Base-by-base conservation (phyloP, 2,329 filamentous ascomycete species). In the Triangularia setosa region DNA sequence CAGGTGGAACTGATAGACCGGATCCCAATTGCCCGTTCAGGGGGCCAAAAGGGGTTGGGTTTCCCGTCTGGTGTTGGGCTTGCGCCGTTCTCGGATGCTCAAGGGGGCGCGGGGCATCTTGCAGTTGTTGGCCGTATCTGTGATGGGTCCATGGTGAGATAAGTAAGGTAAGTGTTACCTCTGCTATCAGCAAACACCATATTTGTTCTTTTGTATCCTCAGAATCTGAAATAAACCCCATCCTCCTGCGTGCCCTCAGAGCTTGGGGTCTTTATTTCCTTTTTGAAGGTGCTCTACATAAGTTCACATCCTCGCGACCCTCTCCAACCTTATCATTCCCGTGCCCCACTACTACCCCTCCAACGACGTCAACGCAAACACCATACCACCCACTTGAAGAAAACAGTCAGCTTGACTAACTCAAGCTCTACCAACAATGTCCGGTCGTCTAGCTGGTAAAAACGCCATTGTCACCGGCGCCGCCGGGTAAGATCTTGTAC, bases 391-490 rank as follows among this genome's bases (percentile, higher is more conserved):
- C 40, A 53, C 27, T 18, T 8, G 40, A 48, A 48, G 7, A 21
- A 53, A 60, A 60, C 35, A 59, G 18, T n/a, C 58, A 27, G 5
- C 24, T 30, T 18, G 16, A 52, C 52, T 53, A 27, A 57, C 30
- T 23, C 27, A 53, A 52, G 14, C 16, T 21, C 33, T 48, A 27
- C 8, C 18, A 33, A 63, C 52, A 54, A 69, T 69, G 64, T 40
- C 69, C 25, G 84, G 84, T 70, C 84, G 84, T 72, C 79, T 87
- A 24, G 78, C 80, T 44, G 84, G 84, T 76, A 87, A 87, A 77
- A 87, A 87, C 74, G 83, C 84, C 75, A 75, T 96, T 75, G 85
- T 96, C 78, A 96, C 92, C 62, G 92, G 92, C 74, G 92, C 90
- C 69, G 92, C 88, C 73, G 91, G 92, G 92, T 96, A 84, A 78